phyloP scores from a whole-genome alignment of 1,284 basidiomycete species.

The Meripilus lineatus region DNA sequence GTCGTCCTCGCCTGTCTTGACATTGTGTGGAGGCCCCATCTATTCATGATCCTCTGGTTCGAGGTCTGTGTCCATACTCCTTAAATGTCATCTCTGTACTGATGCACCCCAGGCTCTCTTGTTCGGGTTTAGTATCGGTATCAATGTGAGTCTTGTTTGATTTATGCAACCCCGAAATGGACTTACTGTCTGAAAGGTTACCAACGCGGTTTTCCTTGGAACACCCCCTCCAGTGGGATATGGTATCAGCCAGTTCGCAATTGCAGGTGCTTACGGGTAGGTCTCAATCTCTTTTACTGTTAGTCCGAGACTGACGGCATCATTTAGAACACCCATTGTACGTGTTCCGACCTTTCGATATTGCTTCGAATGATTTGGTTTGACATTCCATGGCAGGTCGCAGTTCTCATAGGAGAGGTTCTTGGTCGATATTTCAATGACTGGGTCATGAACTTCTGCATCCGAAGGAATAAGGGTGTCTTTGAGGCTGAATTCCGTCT shows the following conservation, averaged over 20 bases:
- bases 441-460: constrained; percentile 53
- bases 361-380: background rate
- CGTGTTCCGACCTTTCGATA: background rate
- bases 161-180: background rate
- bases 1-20: constrained; percentile 42
- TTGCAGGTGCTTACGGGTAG: constrained; percentile 50
- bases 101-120: constrained; percentile 38
- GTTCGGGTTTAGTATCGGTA: constrained; percentile 69
- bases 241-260: constrained; percentile 46
- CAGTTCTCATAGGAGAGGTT: constrained; percentile 64
- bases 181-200: constrained; percentile 38
- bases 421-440: constrained; percentile 66
- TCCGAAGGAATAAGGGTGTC: constrained; percentile 58
- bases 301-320: background rate
- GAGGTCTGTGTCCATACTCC: constrained; percentile 35
- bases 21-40: constrained; percentile 62
- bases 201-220: constrained; percentile 66
- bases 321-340: constrained; percentile 2
- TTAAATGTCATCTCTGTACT: background rate
- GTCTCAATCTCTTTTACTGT: background rate
- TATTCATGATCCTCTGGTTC: constrained; percentile 51
- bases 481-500: constrained; percentile 69
- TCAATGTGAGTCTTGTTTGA: constrained; percentile 48
- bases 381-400: constrained; percentile 47
- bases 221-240: constrained; percentile 54